phyloP scores from a whole-genome alignment of 306 rosid species.

The Rosa rugosa region DNA sequence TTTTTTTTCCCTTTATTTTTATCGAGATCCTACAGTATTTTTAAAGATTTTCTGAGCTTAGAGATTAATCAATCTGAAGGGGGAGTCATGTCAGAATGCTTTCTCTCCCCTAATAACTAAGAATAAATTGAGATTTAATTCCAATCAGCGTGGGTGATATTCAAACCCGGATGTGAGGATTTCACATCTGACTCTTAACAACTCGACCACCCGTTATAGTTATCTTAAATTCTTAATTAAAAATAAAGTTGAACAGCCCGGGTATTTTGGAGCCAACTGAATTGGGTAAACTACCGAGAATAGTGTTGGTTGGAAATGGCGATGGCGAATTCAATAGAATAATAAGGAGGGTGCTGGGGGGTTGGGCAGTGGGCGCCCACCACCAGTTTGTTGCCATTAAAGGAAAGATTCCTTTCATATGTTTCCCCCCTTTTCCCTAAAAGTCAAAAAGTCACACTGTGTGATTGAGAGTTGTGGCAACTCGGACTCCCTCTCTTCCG shows the following conservation, averaged over 20 bases:
- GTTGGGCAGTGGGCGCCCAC: not conserved
- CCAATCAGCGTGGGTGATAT: too few relatives aligned
- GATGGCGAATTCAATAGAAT: not conserved
- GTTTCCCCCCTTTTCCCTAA: not conserved
- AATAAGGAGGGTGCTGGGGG: not conserved
- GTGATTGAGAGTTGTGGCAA: slow-evolving; percentile 4
- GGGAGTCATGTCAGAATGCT: too few relatives aligned
- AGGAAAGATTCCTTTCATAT: slow-evolving; percentile 44
- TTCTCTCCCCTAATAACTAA: too few relatives aligned
- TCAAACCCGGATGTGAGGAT: too few relatives aligned
- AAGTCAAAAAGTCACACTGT: slow-evolving; percentile 27
- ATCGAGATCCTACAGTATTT: too few relatives aligned
- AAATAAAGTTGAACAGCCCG: not conserved
- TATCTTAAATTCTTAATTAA: too few relatives aligned
- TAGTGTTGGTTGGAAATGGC: not conserved
- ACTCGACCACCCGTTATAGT: too few relatives aligned
- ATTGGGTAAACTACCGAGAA: not conserved
- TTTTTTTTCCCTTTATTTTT: too few relatives aligned
- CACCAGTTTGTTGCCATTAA: slow-evolving; percentile 34
- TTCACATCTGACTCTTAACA: too few relatives aligned
- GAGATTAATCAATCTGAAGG: too few relatives aligned
- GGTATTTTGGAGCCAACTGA: not conserved
- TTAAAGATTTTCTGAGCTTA: too few relatives aligned
- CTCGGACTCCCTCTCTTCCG: not conserved
- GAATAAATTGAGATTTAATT: too few relatives aligned